Evolutionary conservation across 345 rosid species (phyloP).

Genomic region (Aethionema arabicum): DNA sequence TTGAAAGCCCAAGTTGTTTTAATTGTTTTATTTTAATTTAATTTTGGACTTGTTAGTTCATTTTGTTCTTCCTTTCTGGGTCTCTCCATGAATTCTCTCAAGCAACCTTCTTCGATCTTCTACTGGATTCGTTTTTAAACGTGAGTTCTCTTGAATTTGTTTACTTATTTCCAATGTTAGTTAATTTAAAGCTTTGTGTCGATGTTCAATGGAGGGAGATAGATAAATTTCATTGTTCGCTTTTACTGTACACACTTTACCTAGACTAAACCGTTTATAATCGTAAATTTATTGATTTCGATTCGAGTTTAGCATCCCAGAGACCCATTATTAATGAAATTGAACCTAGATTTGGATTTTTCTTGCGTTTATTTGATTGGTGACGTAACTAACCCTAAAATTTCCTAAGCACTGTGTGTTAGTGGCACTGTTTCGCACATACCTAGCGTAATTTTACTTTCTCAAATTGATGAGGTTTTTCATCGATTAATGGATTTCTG

Average conservation of each 20-base stretch:
- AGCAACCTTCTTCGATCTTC: slow-evolving; percentile 23
- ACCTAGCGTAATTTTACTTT: too few relatives aligned
- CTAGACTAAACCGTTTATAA: not conserved
- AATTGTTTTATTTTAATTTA: too few relatives aligned
- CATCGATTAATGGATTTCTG: not conserved
- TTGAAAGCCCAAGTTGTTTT: slow-evolving; percentile 6
- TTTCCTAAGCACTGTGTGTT: too few relatives aligned
- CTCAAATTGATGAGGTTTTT: too few relatives aligned
- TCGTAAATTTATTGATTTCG: not conserved
- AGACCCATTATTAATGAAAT: not conserved
- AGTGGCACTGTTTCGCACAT: too few relatives aligned
- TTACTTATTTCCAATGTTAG: not conserved
- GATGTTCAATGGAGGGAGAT: slow-evolving; percentile 17
- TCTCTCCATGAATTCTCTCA: slow-evolving; percentile 24
- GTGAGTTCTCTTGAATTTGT: slow-evolving; percentile 10
- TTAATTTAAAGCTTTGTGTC: not conserved
- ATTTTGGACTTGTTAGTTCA: not conserved
- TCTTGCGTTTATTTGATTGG: slow-evolving; percentile 1
- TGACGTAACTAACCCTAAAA: not conserved
- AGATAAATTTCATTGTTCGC: slow-evolving; percentile 12
- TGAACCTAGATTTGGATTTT: not conserved
- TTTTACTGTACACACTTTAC: not conserved
- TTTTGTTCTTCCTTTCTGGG: not conserved
- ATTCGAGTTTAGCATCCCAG: not conserved
- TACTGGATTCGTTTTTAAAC: slow-evolving; percentile 19